A percentile compares a stretch with the other conserved stretches of the same genome.
Conservation (phyloP, 164 flowering plant species). For the Sextonia rubra region DNA sequence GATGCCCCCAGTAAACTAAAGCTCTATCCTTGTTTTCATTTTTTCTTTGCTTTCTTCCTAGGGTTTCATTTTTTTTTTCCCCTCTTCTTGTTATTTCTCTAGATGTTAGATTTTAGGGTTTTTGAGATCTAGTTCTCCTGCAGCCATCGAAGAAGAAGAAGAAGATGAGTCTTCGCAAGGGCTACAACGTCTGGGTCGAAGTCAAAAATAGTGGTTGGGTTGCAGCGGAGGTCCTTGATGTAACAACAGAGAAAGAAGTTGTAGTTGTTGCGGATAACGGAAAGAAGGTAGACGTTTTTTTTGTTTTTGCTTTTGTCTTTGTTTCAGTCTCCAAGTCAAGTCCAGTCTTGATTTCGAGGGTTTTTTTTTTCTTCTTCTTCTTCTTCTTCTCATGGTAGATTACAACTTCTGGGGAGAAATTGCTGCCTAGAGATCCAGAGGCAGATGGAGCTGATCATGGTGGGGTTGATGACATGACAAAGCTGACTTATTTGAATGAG, state of each 20-base stretch:
- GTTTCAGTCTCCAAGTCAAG: not conserved
- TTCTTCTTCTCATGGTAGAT: conserved; percentile 30
- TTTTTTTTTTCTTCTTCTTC: not conserved
- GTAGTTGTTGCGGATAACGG: conserved; percentile 49
- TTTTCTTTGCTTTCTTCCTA: not conserved
- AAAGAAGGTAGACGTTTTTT: conserved; percentile 52
- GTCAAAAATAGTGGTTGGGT: conserved; percentile 72
- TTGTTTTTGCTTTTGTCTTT: not conserved
- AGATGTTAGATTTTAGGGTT: conserved; percentile 19
- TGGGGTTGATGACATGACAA: conserved; percentile 99
- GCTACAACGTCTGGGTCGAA: conserved; percentile 83
- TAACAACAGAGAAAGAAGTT: conserved; percentile 44
- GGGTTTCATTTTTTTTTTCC: conserved; percentile 1
- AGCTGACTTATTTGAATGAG: conserved; percentile 91
- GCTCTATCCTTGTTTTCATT: not conserved
- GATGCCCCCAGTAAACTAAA: not conserved
- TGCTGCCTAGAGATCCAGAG: conserved; percentile 77
- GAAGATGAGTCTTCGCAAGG: conserved; percentile 63
- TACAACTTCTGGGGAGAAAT: conserved; percentile 43
- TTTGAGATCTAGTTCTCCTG: conserved; percentile 2
- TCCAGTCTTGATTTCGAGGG: not conserved
- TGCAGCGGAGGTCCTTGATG: conserved; percentile 62
- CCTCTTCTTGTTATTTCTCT: conserved; percentile 5
- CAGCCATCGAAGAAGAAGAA: conserved; percentile 27
- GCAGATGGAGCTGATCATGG: conserved; percentile 89